These are phyloP conservation scores for Aspergillus tanneri DNA, from an alignment of 2,329 filamentous ascomycete species.

Conservation along the genomic window DNA sequence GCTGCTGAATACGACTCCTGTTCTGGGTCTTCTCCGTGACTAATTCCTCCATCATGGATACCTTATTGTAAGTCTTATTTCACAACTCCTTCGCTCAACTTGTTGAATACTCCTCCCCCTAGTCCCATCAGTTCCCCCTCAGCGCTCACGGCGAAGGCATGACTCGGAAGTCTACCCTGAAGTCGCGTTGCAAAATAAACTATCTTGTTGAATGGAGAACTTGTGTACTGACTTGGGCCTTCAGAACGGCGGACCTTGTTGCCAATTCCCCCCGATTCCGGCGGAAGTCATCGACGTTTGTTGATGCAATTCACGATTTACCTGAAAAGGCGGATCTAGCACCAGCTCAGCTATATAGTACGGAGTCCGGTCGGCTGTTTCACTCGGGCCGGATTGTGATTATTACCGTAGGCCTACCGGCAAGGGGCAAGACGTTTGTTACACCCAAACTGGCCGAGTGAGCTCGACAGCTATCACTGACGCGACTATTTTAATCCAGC, in stretches of 20 bases:
- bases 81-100: neutral
- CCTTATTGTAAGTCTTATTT: conserved; percentile 44
- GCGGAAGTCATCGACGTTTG: conserved; percentile 90
- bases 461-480: neutral
- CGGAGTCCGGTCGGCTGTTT: conserved; percentile 93
- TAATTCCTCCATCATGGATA: conserved; percentile 44
- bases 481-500: conserved; percentile 43
- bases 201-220: neutral
- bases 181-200: neutral
- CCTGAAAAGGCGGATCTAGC: conserved; percentile 81
- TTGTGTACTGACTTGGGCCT: conserved; percentile 25
- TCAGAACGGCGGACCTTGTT: conserved; percentile 84
- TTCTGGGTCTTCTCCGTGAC: neutral
- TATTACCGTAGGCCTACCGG: conserved; percentile 91
- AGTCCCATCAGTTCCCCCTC: neutral
- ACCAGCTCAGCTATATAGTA: conserved; percentile 95
- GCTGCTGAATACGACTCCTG: too few species aligned
- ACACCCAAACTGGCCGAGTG: conserved; percentile 4
- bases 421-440: conserved; percentile 86
- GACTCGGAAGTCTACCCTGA: neutral
- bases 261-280: conserved; percentile 87
- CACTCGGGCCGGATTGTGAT: conserved; percentile 97
- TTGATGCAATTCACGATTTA: conserved; percentile 95
- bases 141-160: neutral
- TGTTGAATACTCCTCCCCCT: conserved; percentile 1